Evolutionary conservation across 192 early-diverging fungal species (phyloP).

Genomic region (Coemansia javaensis): DNA sequence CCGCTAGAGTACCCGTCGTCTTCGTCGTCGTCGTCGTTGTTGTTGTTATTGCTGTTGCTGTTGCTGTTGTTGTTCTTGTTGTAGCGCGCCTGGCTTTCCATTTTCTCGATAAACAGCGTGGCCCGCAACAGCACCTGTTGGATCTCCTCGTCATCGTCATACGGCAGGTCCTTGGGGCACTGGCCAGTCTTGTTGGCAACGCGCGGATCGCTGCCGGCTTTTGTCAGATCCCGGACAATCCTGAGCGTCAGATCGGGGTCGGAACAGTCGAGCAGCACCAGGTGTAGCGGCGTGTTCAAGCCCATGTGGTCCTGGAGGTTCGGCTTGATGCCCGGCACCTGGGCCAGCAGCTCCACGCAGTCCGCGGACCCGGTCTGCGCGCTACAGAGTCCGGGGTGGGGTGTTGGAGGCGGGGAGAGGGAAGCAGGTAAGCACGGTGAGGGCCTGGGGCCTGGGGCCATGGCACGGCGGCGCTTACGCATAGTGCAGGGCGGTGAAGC

Average conservation of each 20-base stretch:
- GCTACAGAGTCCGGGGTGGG: slow-evolving; percentile 3
- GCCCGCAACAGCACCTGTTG: slow-evolving; percentile 30
- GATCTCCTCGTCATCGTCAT: slow-evolving; percentile 21
- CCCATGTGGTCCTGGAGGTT: slow-evolving; percentile 54
- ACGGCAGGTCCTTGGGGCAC: slow-evolving; percentile 20
- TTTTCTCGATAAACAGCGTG: slow-evolving; percentile 11
- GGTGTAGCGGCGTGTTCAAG: slow-evolving; percentile 64
- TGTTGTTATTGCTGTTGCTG: slow-evolving; percentile 1
- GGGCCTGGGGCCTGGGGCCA: background rate
- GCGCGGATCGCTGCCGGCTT: slow-evolving; percentile 51
- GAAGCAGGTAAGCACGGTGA: background rate
- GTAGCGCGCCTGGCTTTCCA: slow-evolving; percentile 1
- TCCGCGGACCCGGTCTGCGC: slow-evolving; percentile 56
- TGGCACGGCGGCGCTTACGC: slow-evolving; percentile 29
- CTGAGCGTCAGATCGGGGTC: slow-evolving; percentile 55
- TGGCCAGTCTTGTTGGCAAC: slow-evolving; percentile 34
- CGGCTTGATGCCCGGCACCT: slow-evolving; percentile 51
- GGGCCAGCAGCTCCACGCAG: slow-evolving; percentile 56
- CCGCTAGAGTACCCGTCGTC: slow-evolving; percentile 14
- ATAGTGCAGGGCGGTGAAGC: slow-evolving; percentile 66
- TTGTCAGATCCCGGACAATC: slow-evolving; percentile 57
- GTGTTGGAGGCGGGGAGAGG: background rate
- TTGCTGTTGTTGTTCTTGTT: background rate
- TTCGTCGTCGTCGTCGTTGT: slow-evolving; percentile 8
- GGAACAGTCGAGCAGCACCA: slow-evolving; percentile 55